Evolutionary conservation across 345 rosid species (phyloP), one percentile per base, ranked within the genome.

Genomic region (Acer saccharum): DNA sequence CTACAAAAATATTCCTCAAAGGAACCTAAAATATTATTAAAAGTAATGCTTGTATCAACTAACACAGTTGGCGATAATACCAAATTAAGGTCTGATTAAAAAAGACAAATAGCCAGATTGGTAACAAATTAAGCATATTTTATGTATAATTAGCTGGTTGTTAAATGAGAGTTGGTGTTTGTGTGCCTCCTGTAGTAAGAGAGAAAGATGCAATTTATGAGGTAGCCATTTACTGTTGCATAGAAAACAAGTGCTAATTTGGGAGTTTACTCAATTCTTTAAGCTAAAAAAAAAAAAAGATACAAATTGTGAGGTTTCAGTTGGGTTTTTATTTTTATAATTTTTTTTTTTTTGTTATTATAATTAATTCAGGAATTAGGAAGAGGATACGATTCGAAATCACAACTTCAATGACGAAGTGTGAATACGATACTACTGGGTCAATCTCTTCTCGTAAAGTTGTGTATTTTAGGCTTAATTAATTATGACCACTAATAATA

Each of bases 81-180:
- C 83, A 79, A 82, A 44, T 63, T 60, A n/a, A 67, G 41, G 13
- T 9, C 1, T 17, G 44, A 29, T 57, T 18, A 71, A 60, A 41
- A 21, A 71, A 65, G 69, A 69, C 63, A 74, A 35, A n/a, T 32
- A 4, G 48, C 50, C 11, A 4, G 48, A 27, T 11, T 62, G 44
- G 4, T 10, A 71, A 3, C 20, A 50, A 70, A 35, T 35, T 35
- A 35, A 69, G 48, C 63, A 46, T 74, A 29, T 77, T 63, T 76
- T 71, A 80, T 54, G 70, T 70, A 75, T 57, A 23, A 63, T 72
- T 78, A 83, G 84, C 69, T 77, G 80, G 78, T 77, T 74, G 60
- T 71, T 35, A 62, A 69, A 72, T 10, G 77, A 74, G 73, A 39
- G 44, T 62, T 6, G 86, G 77, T 35, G 39, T 35, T 4, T 35